Percentiles rank a stretch among this genome's conserved stretches.
Evolutionary conservation across 1,284 basidiomycete genomes (phyloP).

Genomic region (Sanghuangporus sanghuang): DNA sequence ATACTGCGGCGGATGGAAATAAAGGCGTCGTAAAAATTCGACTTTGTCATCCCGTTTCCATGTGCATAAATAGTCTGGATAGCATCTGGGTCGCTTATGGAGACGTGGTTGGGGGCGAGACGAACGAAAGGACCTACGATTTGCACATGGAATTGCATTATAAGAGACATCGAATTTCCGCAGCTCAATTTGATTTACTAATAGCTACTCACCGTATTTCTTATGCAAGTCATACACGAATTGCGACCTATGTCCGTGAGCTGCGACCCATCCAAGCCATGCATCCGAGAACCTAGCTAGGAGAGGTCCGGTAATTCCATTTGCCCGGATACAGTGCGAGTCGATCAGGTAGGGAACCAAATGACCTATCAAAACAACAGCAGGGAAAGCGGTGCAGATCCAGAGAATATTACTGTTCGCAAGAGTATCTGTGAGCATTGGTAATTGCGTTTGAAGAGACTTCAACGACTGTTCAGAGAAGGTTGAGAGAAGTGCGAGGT

Average conservation of each 20-base stretch:
- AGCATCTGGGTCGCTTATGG: slow-evolving; percentile 75
- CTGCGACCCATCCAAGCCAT: slow-evolving; percentile 69
- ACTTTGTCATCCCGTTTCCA: slow-evolving; percentile 61
- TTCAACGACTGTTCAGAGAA: background rate
- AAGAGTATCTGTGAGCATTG: background rate
- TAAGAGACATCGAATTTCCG: background rate
- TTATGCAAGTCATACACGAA: slow-evolving; percentile 72
- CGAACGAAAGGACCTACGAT: slow-evolving; percentile 71
- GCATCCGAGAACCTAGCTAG: slow-evolving; percentile 71
- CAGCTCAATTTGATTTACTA: background rate
- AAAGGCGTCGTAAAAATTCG: slow-evolving; percentile 44
- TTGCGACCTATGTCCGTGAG: slow-evolving; percentile 71
- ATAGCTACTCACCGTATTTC: slow-evolving; percentile 56
- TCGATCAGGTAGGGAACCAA: slow-evolving; percentile 57
- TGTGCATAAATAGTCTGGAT: slow-evolving; percentile 74
- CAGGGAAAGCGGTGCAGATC: background rate
- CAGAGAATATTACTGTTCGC: background rate
- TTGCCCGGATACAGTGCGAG: slow-evolving; percentile 46
- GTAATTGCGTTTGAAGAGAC: background rate
- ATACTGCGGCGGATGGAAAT: slow-evolving; percentile 30
- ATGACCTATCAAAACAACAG: slow-evolving; percentile 34
- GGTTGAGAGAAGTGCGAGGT: background rate
- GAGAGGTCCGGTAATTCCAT: slow-evolving; percentile 64
- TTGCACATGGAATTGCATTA: background rate
- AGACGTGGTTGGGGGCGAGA: slow-evolving; percentile 83